Evolutionary conservation across 768 basidiomycete species (phyloP).

Genomic region (Clavaria fumosa): DNA sequence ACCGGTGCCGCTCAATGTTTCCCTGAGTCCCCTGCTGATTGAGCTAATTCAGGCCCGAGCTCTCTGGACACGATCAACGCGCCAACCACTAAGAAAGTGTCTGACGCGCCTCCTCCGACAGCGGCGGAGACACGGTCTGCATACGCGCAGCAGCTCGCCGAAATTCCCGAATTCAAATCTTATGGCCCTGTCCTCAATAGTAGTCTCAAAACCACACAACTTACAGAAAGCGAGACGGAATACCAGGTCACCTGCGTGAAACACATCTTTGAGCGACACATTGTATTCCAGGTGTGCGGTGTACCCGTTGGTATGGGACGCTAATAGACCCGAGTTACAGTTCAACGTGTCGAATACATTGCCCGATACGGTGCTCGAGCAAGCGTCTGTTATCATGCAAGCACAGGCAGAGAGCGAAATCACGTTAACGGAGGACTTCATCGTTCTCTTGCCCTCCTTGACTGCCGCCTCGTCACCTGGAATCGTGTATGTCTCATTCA

Average conservation of each 20-base stretch:
- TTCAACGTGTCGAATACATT: constrained; percentile 97
- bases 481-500: constrained; percentile 87
- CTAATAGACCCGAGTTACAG: constrained; percentile 24
- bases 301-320: background rate
- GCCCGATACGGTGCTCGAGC: constrained; percentile 87
- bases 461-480: constrained; percentile 60
- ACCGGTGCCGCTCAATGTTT: constrained; percentile 2
- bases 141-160: constrained; percentile 72
- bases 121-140: constrained; percentile 80
- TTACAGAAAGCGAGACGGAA: constrained; percentile 96
- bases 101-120: constrained; percentile 55
- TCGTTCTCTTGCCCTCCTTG: constrained; percentile 68
- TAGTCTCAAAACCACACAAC: constrained; percentile 57
- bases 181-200: constrained; percentile 87
- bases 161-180: constrained; percentile 69
- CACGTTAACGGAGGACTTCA: constrained; percentile 84
- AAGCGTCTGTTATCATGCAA: constrained; percentile 88
- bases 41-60: constrained; percentile 49
- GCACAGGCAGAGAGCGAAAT: constrained; percentile 48
- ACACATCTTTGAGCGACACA: constrained; percentile 87
- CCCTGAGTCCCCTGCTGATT: constrained; percentile 5
- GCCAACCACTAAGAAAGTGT: constrained; percentile 41
- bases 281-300: constrained; percentile 83
- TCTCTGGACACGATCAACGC: constrained; percentile 73
- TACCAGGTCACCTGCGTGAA: constrained; percentile 96